Conservation (phyloP, 1,284 basidiomycete genomes). For the Peniophora sp. region DNA sequence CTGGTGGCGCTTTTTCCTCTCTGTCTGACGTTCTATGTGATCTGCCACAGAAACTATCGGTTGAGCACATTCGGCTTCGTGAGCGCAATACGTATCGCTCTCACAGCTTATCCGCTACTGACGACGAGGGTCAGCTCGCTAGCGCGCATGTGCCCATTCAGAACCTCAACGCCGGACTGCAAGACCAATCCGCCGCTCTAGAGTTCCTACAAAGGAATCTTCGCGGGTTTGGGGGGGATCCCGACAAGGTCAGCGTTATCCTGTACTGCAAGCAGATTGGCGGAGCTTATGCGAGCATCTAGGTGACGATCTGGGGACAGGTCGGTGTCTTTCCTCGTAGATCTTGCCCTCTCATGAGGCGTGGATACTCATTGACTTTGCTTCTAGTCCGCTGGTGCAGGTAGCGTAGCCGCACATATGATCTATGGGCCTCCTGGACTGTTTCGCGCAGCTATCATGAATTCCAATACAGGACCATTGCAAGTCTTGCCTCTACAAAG, state of each 20-base stretch:
- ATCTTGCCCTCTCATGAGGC: no score
- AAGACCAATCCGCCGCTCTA: conserved; percentile 50
- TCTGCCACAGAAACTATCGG: conserved; percentile 39
- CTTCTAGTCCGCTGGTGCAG: conserved; percentile 48
- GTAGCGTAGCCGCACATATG: conserved; percentile 44
- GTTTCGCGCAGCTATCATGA: conserved; percentile 47
- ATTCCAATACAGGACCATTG: conserved; percentile 51
- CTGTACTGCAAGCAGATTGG: neutral
- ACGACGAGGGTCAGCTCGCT: conserved; percentile 30
- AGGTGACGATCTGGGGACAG: conserved; percentile 59
- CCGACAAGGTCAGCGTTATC: conserved; percentile 30
- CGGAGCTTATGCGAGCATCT: neutral
- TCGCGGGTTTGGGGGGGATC: conserved; percentile 56
- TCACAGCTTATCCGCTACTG: conserved; percentile 2
- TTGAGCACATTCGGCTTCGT: conserved; percentile 56
- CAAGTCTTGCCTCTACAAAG: conserved; percentile 23
- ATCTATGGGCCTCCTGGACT: conserved; percentile 32
- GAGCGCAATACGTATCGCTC: conserved; percentile 12
- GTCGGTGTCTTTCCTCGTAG: conserved; percentile 19
- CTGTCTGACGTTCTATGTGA: neutral
- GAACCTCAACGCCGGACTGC: conserved; percentile 48
- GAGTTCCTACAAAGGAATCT: conserved; percentile 57
- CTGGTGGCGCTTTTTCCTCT: neutral
- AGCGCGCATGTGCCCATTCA: conserved; percentile 36
- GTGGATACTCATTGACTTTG: no score